Evolutionary conservation across 371 early-diverging fungal genomes (phyloP).

Genomic region (Lichtheimia ramosa): DNA sequence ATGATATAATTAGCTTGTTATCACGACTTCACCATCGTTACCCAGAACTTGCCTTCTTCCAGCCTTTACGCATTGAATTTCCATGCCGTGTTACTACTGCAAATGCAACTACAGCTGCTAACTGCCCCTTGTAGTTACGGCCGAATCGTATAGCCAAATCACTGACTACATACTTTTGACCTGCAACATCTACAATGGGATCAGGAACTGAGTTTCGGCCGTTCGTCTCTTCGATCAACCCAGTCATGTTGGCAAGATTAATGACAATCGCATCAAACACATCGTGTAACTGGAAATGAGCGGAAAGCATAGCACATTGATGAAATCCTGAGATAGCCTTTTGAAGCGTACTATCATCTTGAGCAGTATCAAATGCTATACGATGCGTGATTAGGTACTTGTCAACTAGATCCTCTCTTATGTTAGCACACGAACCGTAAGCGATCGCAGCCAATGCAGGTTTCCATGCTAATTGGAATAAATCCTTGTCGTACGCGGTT

Average conservation of each 20-base stretch:
- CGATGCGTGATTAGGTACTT: background rate
- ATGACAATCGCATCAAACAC: conserved; percentile 80
- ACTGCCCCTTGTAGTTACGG: conserved; percentile 82
- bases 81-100: conserved; percentile 75
- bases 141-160: conserved; percentile 83
- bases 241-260: conserved; percentile 76
- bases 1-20: conserved; percentile 6
- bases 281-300: conserved; percentile 70
- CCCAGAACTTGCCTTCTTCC: conserved; percentile 56
- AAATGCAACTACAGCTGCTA: conserved; percentile 85
- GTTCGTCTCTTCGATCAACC: conserved; percentile 57
- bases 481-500: conserved; percentile 63
- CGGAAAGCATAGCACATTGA: conserved; percentile 75
- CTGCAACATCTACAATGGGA: conserved; percentile 60
- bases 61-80: conserved; percentile 70
- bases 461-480: conserved; percentile 63
- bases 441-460: conserved; percentile 68
- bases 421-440: conserved; percentile 44
- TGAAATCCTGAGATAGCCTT: conserved; percentile 82
- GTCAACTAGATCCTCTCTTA: too few relatives aligned
- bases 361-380: conserved; percentile 80
- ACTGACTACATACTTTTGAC: conserved; percentile 67
- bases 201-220: conserved; percentile 54
- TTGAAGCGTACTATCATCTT: conserved; percentile 76
- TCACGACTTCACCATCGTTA: background rate